Evolutionary conservation across 108 stramenopile genomes (phyloP).

Genomic region (Asterionellopsis glacialis): DNA sequence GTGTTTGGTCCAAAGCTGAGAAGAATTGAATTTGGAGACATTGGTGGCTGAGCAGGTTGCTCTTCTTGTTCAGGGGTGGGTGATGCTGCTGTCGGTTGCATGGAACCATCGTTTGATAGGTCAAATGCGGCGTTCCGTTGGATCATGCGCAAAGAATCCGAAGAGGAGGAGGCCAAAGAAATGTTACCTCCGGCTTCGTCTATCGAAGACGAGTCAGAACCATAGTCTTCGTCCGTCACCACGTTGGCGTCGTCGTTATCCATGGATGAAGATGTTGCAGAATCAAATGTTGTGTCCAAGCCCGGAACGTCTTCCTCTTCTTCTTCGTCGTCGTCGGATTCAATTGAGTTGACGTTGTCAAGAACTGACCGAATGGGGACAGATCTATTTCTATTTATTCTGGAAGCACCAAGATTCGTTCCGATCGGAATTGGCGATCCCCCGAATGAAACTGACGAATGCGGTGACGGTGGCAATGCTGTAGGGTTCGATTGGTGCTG

Average conservation of each 20-base stretch:
- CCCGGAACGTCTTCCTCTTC: slow-evolving; percentile 35
- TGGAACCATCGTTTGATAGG: slow-evolving; percentile 9
- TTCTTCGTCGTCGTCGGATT: slow-evolving; percentile 37
- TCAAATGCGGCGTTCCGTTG: slow-evolving; percentile 63
- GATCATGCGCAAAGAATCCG: slow-evolving; percentile 20
- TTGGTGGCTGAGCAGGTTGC: slow-evolving; percentile 21
- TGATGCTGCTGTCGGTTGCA: slow-evolving; percentile 1
- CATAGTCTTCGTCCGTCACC: slow-evolving; percentile 13
- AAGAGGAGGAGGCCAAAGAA: background rate
- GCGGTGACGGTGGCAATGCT: slow-evolving; percentile 4
- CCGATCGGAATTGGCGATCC: slow-evolving; percentile 7
- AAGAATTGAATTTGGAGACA: slow-evolving; percentile 53
- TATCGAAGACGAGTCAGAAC: slow-evolving; percentile 18
- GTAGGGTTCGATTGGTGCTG: slow-evolving; percentile 5
- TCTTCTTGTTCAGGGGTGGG: slow-evolving; percentile 8
- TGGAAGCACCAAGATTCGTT: slow-evolving; percentile 1
- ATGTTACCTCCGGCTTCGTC: too few species aligned
- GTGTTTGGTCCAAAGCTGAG: slow-evolving; percentile 75
- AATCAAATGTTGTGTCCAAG: slow-evolving; percentile 45
- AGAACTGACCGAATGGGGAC: slow-evolving; percentile 24
- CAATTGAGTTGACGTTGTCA: slow-evolving; percentile 35
- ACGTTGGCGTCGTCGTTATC: slow-evolving; percentile 12
- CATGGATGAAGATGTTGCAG: slow-evolving; percentile 7
- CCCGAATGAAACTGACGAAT: slow-evolving; percentile 6
- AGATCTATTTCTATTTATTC: background rate